Base-by-base conservation (phyloP, 495 filamentous ascomycete species). In the Neurospora sp. region DNA sequence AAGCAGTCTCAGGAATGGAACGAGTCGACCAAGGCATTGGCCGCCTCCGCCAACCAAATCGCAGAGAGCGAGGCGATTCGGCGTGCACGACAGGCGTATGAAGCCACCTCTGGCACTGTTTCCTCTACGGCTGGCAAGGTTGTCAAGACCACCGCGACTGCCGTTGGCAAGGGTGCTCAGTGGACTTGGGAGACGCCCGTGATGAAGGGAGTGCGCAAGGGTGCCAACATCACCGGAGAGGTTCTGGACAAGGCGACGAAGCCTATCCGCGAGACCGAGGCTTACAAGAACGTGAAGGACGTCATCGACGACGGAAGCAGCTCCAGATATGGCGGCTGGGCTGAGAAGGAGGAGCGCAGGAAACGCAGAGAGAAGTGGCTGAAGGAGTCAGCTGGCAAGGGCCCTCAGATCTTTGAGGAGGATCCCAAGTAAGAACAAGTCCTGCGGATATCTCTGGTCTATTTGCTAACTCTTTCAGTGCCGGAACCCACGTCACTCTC, bases 1-100 rank as follows among this genome's bases (percentile, higher is more conserved):
- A 94, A 97, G 79, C 92, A 94, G 38, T 98, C 96, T 20, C 97
- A 98, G 80, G 96, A 99, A 82, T 99, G 96, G 96, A 96, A 98
- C 77, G 96, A 99, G 76, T 97, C 93, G 59, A 99, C 94, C 20
- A 98, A 98, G 81, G 93, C 94, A 70, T 87, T 99, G 12, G 93
- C 93, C 14, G 91, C 92, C 44, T 92, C 91, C 0, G 94, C 93
- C 35, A 91, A 97, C 76, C 88, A 97, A 74, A 94, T 99, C 78
- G 91, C 89, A n/a, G 96, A 98, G 81, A 98, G 91, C 78, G 94
- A 97, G 79, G 92, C 89, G n/a, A 90, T 99, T 44, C 90, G 92
- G 74, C 89, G 91, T 74, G 96, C 96, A 38, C 89, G 92, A 70
- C 88, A 92, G 74, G 95, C 93, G 22, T 97, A 97, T 79, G 89